Evolutionary conservation across 2,329 filamentous ascomycete genomes (phyloP).

Genomic region (Calonectria crousiana): DNA sequence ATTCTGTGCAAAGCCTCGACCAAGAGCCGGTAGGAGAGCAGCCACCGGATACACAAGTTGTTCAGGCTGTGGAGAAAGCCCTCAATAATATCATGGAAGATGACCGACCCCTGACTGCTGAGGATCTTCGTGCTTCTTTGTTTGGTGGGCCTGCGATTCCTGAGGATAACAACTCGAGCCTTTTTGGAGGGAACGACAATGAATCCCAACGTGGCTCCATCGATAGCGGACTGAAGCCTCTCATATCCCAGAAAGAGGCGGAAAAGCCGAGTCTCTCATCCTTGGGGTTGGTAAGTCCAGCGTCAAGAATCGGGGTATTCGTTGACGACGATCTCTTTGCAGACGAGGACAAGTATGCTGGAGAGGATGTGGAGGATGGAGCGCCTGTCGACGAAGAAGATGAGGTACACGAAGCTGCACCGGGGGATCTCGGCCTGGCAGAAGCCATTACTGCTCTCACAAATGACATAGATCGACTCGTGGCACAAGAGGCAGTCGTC

Average conservation of each 20-base stretch:
- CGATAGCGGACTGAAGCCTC: slow-evolving; percentile 59
- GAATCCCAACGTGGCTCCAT: slow-evolving; percentile 73
- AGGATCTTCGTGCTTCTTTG: slow-evolving; percentile 74
- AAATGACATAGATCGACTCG: slow-evolving; percentile 89
- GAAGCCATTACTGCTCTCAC: slow-evolving; percentile 93
- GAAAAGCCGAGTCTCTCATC: slow-evolving; percentile 91
- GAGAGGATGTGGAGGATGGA: slow-evolving; percentile 75
- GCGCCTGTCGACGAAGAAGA: slow-evolving; percentile 75
- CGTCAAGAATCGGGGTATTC: slow-evolving; percentile 91
- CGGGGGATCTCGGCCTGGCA: slow-evolving; percentile 91
- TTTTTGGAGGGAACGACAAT: slow-evolving; percentile 66
- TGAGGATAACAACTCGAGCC: slow-evolving; percentile 58
- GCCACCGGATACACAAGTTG: slow-evolving; percentile 80
- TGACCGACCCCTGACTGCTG: slow-evolving; percentile 72
- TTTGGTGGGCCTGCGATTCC: slow-evolving; percentile 57
- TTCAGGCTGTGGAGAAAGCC: slow-evolving; percentile 93
- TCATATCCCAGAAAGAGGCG: slow-evolving; percentile 55
- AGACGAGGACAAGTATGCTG: slow-evolving; percentile 87
- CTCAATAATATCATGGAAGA: slow-evolving; percentile 93
- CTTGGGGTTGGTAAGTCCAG: slow-evolving; percentile 88
- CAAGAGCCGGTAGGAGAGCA: slow-evolving; percentile 69
- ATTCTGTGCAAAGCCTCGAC: slow-evolving; percentile 84
- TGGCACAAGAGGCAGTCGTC: slow-evolving; percentile 89
- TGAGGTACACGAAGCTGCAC: slow-evolving; percentile 92
- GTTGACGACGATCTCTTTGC: slow-evolving; percentile 92